Evolutionary conservation across 495 filamentous ascomycete genomes (phyloP), one percentile per base, ranked within the genome.

Genomic region (Zalerion maritima): DNA sequence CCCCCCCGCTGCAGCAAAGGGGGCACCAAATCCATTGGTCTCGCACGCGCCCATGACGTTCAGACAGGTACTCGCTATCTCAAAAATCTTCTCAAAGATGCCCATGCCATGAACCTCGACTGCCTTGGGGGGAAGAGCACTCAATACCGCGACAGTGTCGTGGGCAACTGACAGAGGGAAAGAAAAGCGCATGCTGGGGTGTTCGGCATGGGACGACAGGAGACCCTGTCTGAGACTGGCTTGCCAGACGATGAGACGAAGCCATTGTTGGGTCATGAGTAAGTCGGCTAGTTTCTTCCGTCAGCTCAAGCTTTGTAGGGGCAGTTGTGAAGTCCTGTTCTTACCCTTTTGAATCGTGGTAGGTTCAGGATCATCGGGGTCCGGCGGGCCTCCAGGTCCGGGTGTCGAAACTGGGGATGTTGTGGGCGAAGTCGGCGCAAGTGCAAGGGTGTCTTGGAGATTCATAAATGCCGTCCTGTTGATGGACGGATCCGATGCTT

Each of bases 221-320:
- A 71, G 56, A 13, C 57, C 50, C 39, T 66, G 57, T 0, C 54
- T 57, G 57, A 73, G 69, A 4, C 69, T 69, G 14, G 67, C 47
- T 26, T 67, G 71, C 72, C 72, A 76, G 36, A 73, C 60, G 38
- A 73, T 67, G 0, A 65, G 52, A 13, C 67, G 60, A 0, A 76
- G 58, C 72, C 72, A 76, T 38, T 76, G 69, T 37, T 69, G 65
- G 0, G 69, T 74, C 31, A 73, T 60, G 29, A 67, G 52, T 14
- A 74, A 62, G 38, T 76, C 69, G n/a, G 70, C 67, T 29, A 64
- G 66, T 36, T 75, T 71, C 26, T 63, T 63, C 61, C 2, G 57
- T 58, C 4, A 73, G 54, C 3, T 63, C 57, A 1, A 45, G 8
- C n/a, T 18, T 24, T 2, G n/a, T n/a, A n/a, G n/a, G n/a, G n/a